These are phyloP conservation scores for Collybia sordida DNA, from an alignment of 768 basidiomycete species.

Conservation along the genomic window DNA sequence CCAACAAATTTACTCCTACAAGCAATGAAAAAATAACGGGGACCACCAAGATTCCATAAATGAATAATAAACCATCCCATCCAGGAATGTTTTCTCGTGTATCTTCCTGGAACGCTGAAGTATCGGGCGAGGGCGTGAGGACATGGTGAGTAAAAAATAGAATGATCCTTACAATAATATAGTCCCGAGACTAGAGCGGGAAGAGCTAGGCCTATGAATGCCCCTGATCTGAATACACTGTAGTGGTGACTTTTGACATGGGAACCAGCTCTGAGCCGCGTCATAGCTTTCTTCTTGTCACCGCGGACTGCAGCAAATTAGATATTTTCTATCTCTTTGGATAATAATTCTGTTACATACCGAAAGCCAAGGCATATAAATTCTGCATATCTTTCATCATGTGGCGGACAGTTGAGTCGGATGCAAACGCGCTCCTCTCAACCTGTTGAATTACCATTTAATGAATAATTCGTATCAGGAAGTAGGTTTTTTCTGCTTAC, in stretches of 20 bases:
- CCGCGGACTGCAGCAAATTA: slow-evolving; percentile 45
- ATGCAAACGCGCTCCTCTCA: slow-evolving; percentile 65
- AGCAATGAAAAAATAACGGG: slow-evolving; percentile 76
- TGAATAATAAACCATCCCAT: slow-evolving; percentile 72
- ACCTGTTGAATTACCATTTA: slow-evolving; percentile 40
- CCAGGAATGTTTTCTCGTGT: slow-evolving; percentile 57
- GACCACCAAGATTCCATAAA: slow-evolving; percentile 75
- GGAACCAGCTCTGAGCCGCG: slow-evolving; percentile 56
- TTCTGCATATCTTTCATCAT: slow-evolving; percentile 74
- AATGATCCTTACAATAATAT: slow-evolving; percentile 46
- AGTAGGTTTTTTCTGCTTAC: slow-evolving; percentile 31
- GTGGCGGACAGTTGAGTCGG: slow-evolving; percentile 53
- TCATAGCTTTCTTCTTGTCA: slow-evolving; percentile 75
- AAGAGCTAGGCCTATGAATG: slow-evolving; percentile 68
- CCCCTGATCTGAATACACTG: slow-evolving; percentile 73
- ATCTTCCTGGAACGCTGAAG: slow-evolving; percentile 54
- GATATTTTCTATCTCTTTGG: not conserved
- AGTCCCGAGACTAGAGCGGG: slow-evolving; percentile 69
- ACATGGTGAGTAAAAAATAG: not conserved
- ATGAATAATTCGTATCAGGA: not conserved
- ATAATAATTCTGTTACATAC: slow-evolving; percentile 39
- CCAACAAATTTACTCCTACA: slow-evolving; percentile 80
- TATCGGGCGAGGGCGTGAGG: not conserved
- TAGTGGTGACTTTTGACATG: slow-evolving; percentile 61
- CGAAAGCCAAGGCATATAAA: slow-evolving; percentile 68